Percentiles rank a stretch among this genome's conserved stretches.
Conservation (phyloP, 768 basidiomycete genomes). For the Tricholoma terreum region DNA sequence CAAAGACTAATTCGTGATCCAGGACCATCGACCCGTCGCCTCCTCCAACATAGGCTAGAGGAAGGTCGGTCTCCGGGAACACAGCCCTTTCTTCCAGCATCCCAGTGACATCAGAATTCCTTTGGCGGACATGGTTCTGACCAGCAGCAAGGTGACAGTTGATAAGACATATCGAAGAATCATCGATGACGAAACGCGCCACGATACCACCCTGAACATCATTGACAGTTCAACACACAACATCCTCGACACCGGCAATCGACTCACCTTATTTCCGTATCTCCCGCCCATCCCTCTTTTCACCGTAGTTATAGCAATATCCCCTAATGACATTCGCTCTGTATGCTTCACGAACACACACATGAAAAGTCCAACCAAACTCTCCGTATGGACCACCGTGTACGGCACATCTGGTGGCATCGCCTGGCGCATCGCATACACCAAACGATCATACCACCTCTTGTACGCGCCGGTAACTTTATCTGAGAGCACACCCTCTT, state of each 20-base stretch:
- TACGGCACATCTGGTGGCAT: slow-evolving; percentile 79
- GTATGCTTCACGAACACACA: slow-evolving; percentile 71
- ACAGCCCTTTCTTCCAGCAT: slow-evolving; percentile 81
- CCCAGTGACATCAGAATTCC: slow-evolving; percentile 85
- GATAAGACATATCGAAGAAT: slow-evolving; percentile 91
- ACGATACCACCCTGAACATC: slow-evolving; percentile 76
- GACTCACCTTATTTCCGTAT: slow-evolving; percentile 90
- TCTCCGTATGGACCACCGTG: slow-evolving; percentile 78
- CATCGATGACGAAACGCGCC: slow-evolving; percentile 85
- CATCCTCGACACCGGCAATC: neutral
- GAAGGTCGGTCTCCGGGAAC: slow-evolving; percentile 55
- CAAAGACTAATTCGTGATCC: slow-evolving; percentile 93
- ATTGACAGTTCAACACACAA: slow-evolving; percentile 1
- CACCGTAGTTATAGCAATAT: slow-evolving; percentile 73
- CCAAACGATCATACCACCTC: slow-evolving; percentile 82
- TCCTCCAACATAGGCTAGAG: slow-evolving; percentile 76
- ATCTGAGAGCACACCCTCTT: slow-evolving; percentile 61
- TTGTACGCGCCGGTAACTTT: slow-evolving; percentile 86
- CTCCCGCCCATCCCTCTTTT: slow-evolving; percentile 91
- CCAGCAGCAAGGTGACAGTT: slow-evolving; percentile 98
- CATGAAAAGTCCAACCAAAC: slow-evolving; percentile 84
- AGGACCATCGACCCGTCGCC: slow-evolving; percentile 91
- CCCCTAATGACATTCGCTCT: slow-evolving; percentile 57
- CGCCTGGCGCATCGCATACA: slow-evolving; percentile 64
- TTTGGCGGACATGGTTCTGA: slow-evolving; percentile 73